Conservation (phyloP, 352 stramenopile species). For the Phytophthora megakarya region DNA sequence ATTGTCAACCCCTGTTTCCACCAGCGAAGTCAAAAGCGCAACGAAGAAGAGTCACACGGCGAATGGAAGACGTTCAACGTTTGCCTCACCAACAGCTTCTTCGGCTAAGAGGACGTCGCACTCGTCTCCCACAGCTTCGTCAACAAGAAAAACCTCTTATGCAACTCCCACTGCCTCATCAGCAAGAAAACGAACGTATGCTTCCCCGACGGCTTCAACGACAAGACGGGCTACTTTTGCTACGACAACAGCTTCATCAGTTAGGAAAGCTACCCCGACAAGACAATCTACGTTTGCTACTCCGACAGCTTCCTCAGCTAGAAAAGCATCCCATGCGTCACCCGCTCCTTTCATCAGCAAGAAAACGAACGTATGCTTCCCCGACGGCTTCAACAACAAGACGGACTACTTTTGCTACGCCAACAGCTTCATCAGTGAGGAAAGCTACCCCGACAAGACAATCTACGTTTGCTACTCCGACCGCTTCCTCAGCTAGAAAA, state of each 20-base stretch:
- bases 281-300: slow-evolving; percentile 23
- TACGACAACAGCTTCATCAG: slow-evolving; percentile 15
- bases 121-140: slow-evolving; percentile 27
- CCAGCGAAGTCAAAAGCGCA: slow-evolving; percentile 2
- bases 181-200: slow-evolving; percentile 8
- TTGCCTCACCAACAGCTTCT: slow-evolving; percentile 10
- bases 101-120: no score
- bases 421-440: slow-evolving; percentile 13
- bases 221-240: slow-evolving; percentile 12
- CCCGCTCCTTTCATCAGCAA: slow-evolving; percentile 6
- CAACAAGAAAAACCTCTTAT: slow-evolving; percentile 19
- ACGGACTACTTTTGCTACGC: slow-evolving; percentile 13
- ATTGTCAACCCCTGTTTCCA: slow-evolving; percentile 4
- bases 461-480: slow-evolving; percentile 22
- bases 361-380: slow-evolving; percentile 13
- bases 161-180: slow-evolving; percentile 7
- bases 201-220: slow-evolving; percentile 12
- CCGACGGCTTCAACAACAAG: slow-evolving; percentile 12
- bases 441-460: slow-evolving; percentile 21
- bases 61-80: slow-evolving; percentile 6
- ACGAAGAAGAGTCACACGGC: background rate
- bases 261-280: slow-evolving; percentile 16
- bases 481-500: slow-evolving; percentile 29
- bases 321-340: slow-evolving; percentile 17
- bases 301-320: slow-evolving; percentile 25